A percentile compares a stretch with the other conserved stretches of the same genome.
Evolutionary conservation across 2,329 filamentous ascomycete species (phyloP).

Genomic region (Dactylonectria macrodidyma): DNA sequence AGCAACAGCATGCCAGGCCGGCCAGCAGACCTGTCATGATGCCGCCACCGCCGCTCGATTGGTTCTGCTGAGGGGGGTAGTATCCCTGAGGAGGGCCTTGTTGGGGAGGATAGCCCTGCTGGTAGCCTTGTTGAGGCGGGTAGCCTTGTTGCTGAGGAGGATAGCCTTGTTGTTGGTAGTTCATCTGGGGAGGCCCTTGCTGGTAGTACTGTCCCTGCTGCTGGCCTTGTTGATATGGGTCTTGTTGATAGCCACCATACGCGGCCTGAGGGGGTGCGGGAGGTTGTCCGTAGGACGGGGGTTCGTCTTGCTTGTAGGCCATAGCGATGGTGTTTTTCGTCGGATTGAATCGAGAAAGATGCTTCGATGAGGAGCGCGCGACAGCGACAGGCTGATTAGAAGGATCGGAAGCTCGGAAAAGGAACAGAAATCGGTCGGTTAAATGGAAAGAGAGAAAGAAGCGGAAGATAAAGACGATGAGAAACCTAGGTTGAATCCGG

Average conservation of each 20-base stretch:
- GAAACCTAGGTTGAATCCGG: conserved; percentile 21
- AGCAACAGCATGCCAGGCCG: conserved; percentile 71
- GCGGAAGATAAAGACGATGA: conserved; percentile 8
- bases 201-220: conserved; percentile 49
- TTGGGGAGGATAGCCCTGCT: conserved; percentile 49
- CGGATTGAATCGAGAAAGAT: conserved; percentile 16
- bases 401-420: conserved; percentile 5
- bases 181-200: conserved; percentile 50
- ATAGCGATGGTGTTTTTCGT: conserved; percentile 35
- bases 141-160: conserved; percentile 51
- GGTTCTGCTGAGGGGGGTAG: conserved; percentile 48
- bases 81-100: conserved; percentile 56
- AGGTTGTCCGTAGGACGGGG: conserved; percentile 63
- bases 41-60: conserved; percentile 45
- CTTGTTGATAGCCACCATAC: conserved; percentile 59
- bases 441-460: conserved; percentile 22
- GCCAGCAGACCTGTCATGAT: conserved; percentile 64
- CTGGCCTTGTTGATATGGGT: conserved; percentile 53
- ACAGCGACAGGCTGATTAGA: background rate
- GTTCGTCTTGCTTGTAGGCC: conserved; percentile 62
- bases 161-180: conserved; percentile 48
- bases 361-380: conserved; percentile 18
- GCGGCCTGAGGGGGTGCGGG: conserved; percentile 59
- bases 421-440: conserved; percentile 20
- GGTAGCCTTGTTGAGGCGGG: conserved; percentile 52